Base-by-base conservation (phyloP, 1,139 yeast genomes). In the Kazachstania sp. region DNA sequence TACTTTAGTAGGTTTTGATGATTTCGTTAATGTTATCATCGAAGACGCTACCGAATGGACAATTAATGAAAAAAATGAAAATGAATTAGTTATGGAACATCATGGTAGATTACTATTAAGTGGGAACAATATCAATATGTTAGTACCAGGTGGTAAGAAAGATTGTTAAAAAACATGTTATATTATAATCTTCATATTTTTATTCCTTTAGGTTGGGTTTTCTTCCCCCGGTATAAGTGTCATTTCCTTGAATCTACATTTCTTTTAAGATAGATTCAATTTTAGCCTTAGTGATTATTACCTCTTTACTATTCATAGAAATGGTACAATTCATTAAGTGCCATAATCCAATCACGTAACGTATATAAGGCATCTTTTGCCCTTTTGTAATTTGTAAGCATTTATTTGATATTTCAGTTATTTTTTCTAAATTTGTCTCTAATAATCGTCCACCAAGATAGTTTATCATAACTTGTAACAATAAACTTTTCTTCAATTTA, bases 1-100 rank as follows among this genome's bases (percentile, higher is more conserved):
- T 2, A 86, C 82, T 9, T 72, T 92, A 46, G 78, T 84, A 28
- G 98, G 97, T 0, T 90, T 92, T 65, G 98, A 92, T 65, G 97
- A 92, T 66, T 90, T 83, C 60, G 97, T 92, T 51, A 92, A 92
- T 66, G 83, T 90, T 72, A 95, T 92, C 11, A 74, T 90, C 52
- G 85, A 84, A 60, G 82, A 87, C 58, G 97, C 86, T 34, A 75
- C 77, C 8, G 97, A 88, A 65, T 41, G 58, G 53, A 46, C 54
- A 3, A 49, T 50, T 18, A 53, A 49, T 19, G 46, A 49, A 8
- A 49, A 66, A 60, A 45, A 70, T 67, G 48, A 71, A 65, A 49
- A 69, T 69, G 47, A 75, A 77, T 56, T 75, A 77, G 62, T 62
- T 16, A 56, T 61, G 56, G 55, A 56, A 38, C 66, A 62, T 52